Evolutionary conservation across 768 basidiomycete species (phyloP), one percentile per base, ranked within the genome.

Genomic region (Harrya chromipes): DNA sequence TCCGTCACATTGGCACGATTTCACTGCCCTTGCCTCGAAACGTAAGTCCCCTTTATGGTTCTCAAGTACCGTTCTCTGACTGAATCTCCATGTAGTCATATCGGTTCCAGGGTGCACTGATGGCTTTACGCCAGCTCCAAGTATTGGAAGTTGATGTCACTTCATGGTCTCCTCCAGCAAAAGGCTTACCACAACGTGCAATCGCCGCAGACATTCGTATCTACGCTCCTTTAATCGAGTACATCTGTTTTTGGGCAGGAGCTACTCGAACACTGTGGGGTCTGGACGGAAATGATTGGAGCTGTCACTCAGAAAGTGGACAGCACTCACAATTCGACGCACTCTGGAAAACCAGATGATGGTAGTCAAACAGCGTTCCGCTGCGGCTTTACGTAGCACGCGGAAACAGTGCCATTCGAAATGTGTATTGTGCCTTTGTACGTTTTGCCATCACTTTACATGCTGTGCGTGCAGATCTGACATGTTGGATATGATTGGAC

Each of bases 1-100:
- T 76, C 53, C 70, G 62, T 50, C 59, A 74, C 56, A 49, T 76
- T 33, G 74, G 75, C 50, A 58, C 72, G 12, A 61, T 76, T 29
- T 61, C 68, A 52, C 52, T 68, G n/a, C 60, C 70, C 3, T 55
- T 74, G 35, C 67, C 67, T 35, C 53, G 52, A 50, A 58, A 72
- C 55, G 74, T 76, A 59, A 65, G 71, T 39, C 48, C 45, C n/a
- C 10, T 40, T 43, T 38, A 36, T 45, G 26, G 49, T 38, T 33
- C 35, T 47, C 45, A 46, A 46, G 49, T 26, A 38, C 47, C 53
- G 56, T 55, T 61, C 46, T 54, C 66, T 58, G 45, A 65, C 44
- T 46, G 43, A 20, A 42, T 54, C 44, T 33, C 43, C n/a, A n/a
- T n/a, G n/a, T 13, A 75, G 70, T 70, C 66, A 39, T 57, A 55